phyloP scores from a whole-genome alignment of 345 rosid genomes.

The Lepidium sativum region DNA sequence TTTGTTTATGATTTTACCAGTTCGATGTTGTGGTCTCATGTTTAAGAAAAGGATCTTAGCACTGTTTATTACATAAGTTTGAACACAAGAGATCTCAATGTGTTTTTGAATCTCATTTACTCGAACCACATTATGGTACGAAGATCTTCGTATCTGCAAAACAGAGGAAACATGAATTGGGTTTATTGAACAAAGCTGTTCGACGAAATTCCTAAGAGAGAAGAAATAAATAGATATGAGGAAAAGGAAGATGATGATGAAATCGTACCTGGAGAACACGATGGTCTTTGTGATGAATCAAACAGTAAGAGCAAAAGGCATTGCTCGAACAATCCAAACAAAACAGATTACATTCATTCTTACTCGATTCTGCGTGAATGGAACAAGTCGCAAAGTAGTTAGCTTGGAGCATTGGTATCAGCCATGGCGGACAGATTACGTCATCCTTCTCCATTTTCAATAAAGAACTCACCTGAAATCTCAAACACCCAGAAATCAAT shows the following conservation, averaged over 20 bases:
- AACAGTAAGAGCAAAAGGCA: constrained; percentile 62
- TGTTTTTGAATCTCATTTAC: constrained; percentile 64
- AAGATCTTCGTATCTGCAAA: constrained; percentile 68
- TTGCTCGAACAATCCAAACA: constrained; percentile 57
- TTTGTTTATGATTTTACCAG: constrained; percentile 54
- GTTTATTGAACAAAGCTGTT: not conserved
- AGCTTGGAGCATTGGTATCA: constrained; percentile 56
- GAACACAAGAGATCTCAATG: constrained; percentile 61
- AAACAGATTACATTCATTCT: constrained; percentile 67
- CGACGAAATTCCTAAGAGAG: constrained; percentile 3
- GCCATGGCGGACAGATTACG: constrained; percentile 48
- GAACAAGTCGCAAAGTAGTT: constrained; percentile 50
- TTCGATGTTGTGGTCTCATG: constrained; percentile 64
- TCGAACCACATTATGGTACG: constrained; percentile 74
- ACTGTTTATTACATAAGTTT: constrained; percentile 70
- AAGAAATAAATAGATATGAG: not conserved
- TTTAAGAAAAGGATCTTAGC: constrained; percentile 74
- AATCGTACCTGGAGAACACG: constrained; percentile 46
- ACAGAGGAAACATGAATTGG: not conserved
- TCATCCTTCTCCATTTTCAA: constrained; percentile 31
- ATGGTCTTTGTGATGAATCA: constrained; percentile 50
- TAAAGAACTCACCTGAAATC: constrained; percentile 25
- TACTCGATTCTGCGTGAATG: constrained; percentile 45
- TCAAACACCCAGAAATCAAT: not conserved
- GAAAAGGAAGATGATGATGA: not conserved